Evolutionary conservation across 768 basidiomycete species (phyloP).

Genomic region (Boletellus ananas): DNA sequence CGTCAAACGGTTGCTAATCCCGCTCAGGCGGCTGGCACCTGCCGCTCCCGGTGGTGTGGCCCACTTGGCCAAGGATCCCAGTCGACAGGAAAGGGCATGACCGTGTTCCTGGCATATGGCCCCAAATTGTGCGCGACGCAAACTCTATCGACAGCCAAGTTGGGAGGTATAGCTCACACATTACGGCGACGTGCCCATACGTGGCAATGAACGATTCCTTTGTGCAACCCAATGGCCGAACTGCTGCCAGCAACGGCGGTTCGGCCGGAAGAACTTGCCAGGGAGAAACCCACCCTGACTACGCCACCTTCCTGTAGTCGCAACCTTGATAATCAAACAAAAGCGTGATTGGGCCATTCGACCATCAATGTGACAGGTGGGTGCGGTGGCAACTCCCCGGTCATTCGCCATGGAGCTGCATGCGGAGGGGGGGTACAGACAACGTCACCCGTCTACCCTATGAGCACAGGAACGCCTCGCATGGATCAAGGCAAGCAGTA

Average conservation of each 20-base stretch:
- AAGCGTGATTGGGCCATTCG: slow-evolving; percentile 3
- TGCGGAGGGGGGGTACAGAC: slow-evolving; percentile 14
- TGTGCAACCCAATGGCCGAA: slow-evolving; percentile 2
- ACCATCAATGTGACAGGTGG: slow-evolving; percentile 17
- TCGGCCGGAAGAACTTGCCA: slow-evolving; percentile 15
- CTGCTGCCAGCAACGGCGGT: slow-evolving; percentile 4
- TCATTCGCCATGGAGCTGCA: slow-evolving; percentile 16
- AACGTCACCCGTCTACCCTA: slow-evolving; percentile 20
- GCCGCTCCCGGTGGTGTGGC: too few species aligned
- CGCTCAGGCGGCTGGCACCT: too few species aligned
- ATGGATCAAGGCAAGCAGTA: slow-evolving; percentile 21
- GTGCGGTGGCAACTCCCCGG: slow-evolving; percentile 24
- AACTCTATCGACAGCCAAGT: slow-evolving; percentile 10
- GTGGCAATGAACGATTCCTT: slow-evolving; percentile 1
- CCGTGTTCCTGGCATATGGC: slow-evolving; percentile 12
- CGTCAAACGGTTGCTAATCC: too few species aligned
- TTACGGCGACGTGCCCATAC: slow-evolving; percentile 11
- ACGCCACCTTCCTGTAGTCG: slow-evolving; percentile 16
- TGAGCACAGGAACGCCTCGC: slow-evolving; percentile 23
- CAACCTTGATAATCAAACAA: slow-evolving; percentile 17
- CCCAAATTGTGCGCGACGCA: slow-evolving; percentile 3
- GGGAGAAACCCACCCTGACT: slow-evolving; percentile 20
- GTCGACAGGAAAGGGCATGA: slow-evolving; percentile 8
- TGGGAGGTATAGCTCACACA: slow-evolving; percentile 2
- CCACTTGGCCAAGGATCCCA: too few species aligned